Evolutionary conservation across 805 yeast genomes (phyloP).

Genomic region (Babjeviella inositovora): DNA sequence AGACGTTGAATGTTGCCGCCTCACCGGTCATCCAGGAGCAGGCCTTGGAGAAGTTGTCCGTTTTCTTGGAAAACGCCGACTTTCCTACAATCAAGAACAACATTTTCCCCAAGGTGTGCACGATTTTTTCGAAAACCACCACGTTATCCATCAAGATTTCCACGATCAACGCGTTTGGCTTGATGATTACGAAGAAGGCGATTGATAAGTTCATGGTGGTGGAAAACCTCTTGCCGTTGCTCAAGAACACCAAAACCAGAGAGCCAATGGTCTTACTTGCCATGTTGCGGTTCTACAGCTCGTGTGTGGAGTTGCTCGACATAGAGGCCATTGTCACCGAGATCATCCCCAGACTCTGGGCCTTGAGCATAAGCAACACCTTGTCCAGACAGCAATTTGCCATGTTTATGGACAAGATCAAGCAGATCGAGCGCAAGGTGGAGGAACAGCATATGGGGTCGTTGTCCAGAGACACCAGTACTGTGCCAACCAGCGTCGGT

Average conservation of each 20-base stretch:
- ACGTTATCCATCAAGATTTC: slow-evolving; percentile 63
- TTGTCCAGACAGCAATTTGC: slow-evolving; percentile 23
- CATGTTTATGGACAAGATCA: slow-evolving; percentile 17
- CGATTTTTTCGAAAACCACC: slow-evolving; percentile 71
- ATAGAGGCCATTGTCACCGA: slow-evolving; percentile 35
- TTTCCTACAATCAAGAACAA: slow-evolving; percentile 59
- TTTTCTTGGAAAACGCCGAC: slow-evolving; percentile 31
- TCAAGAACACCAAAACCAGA: slow-evolving; percentile 61
- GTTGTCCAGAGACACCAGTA: slow-evolving; percentile 10
- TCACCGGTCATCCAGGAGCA: slow-evolving; percentile 30
- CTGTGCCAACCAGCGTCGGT: slow-evolving; percentile 6
- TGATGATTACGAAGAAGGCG: slow-evolving; percentile 37
- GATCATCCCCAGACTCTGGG: slow-evolving; percentile 36
- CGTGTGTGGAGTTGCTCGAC: slow-evolving; percentile 17
- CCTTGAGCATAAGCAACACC: slow-evolving; percentile 26
- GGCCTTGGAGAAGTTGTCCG: slow-evolving; percentile 24
- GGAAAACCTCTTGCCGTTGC: slow-evolving; percentile 71
- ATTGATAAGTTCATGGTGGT: slow-evolving; percentile 57
- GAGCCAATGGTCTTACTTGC: slow-evolving; percentile 47
- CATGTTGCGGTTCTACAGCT: slow-evolving; percentile 23
- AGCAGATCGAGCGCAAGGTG: slow-evolving; percentile 21
- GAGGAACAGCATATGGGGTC: slow-evolving; percentile 22
- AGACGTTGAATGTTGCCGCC: slow-evolving; percentile 13
- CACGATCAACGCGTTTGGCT: slow-evolving; percentile 43
- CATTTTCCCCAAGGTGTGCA: slow-evolving; percentile 58